Base-by-base conservation (phyloP, 805 yeast species). In the Lipomyces anomalus region DNA sequence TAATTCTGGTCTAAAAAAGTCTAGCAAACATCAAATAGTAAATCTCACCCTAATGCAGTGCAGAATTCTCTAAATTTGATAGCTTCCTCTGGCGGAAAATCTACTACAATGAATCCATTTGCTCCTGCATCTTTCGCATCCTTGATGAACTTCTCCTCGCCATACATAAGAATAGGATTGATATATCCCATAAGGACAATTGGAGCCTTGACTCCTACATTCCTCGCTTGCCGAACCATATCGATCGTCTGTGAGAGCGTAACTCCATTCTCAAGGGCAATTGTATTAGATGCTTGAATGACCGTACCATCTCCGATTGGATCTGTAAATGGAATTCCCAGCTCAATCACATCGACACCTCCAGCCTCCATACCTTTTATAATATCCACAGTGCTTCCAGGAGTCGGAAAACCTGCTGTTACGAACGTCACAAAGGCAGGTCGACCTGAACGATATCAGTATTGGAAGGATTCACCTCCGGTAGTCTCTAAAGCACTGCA, bases 231-330 rank as follows among this genome's bases (percentile, higher is more conserved):
- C 47, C 70, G 67, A 22, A 92, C 85, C 37, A 86, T 62, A 13
- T 84, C 88, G 49, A 92, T 68, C 54, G 87, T 80, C 59, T 73
- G 71, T 5, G 69, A 63, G 52, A 87, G 79, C 24, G 87, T 82
- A 48, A 88, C 77, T 11, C 95, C 95, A 59, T 92, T 90, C 22
- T 76, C 73, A 53, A 92, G 73, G 17, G 98, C 92, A n/a, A 66
- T 47, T 43, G 76, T 77, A 68, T 89, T 89, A 32, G 97, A 87
- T 28, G 71, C 79, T 69, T 92, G 98, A 60, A 92, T 92, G 16
- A 95, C 86, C 33, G 97, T 95, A 39, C 99, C 99, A 66, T 92
- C 99, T 28, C 97, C 99, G 64, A 92, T 88, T 32, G 99, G 98
- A 64, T 92, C 99, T 20, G 95, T 82, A 65, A 92, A 92, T 39